Conservation (phyloP, 805 yeast species). For the Candida dajiaensis region DNA sequence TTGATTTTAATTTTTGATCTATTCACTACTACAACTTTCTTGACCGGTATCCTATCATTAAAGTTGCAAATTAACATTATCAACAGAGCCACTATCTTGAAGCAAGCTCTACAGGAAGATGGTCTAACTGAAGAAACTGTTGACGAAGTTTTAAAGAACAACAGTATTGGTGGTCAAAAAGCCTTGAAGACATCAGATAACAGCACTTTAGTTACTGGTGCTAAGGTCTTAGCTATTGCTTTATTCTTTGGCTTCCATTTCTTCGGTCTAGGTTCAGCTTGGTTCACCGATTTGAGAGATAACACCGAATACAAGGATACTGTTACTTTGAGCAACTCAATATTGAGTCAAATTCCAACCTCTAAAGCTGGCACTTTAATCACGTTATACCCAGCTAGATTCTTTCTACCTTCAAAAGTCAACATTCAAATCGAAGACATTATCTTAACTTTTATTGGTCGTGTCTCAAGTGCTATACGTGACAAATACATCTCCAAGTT, state of each 20-base stretch:
- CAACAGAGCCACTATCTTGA: slow-evolving; percentile 71
- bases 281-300: slow-evolving; percentile 51
- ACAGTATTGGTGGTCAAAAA: slow-evolving; percentile 4
- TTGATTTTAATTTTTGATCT: slow-evolving; percentile 68
- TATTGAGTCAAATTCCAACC: slow-evolving; percentile 26
- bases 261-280: slow-evolving; percentile 63
- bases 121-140: slow-evolving; percentile 78
- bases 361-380: slow-evolving; percentile 47
- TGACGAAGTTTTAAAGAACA: slow-evolving; percentile 46
- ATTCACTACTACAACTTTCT: slow-evolving; percentile 71
- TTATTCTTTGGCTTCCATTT: slow-evolving; percentile 59
- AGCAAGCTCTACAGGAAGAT: slow-evolving; percentile 84
- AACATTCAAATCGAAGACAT: slow-evolving; percentile 59
- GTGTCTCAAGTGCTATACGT: slow-evolving; percentile 61
- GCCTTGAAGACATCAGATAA: slow-evolving; percentile 24
- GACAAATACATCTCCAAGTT: slow-evolving; percentile 79
- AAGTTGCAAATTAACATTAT: slow-evolving; percentile 86
- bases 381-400: slow-evolving; percentile 50
- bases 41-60: slow-evolving; percentile 74
- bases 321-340: slow-evolving; percentile 20
- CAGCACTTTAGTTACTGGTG: slow-evolving; percentile 41
- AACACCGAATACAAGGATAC: slow-evolving; percentile 17
- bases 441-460: slow-evolving; percentile 43
- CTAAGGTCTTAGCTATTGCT: slow-evolving; percentile 55
- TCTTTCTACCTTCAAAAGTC: slow-evolving; percentile 51